Conservation (phyloP, 208 protist species). For the Acanthamoeba culbertsoni region DNA sequence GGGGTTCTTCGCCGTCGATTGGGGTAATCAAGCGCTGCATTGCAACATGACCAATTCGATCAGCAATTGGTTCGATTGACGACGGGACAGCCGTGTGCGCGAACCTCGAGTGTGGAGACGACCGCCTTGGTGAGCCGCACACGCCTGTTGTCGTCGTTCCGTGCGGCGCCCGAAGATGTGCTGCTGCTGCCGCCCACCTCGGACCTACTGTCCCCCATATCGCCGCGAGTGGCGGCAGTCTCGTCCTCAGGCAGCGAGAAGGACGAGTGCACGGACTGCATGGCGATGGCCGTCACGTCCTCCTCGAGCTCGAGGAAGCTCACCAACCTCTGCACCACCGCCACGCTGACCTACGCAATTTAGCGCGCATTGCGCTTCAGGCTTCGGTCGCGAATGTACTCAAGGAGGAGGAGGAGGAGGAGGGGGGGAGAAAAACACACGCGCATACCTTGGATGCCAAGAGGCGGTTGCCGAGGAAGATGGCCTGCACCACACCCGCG, state of each 20-base stretch:
- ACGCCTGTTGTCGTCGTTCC: not conserved
- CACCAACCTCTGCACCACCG: not conserved
- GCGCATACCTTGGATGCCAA: constrained; percentile 12
- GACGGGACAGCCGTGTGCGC: too few species aligned
- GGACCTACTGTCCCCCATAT: not conserved
- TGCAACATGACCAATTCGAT: not conserved
- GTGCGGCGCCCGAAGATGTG: not conserved
- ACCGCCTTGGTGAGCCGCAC: not conserved
- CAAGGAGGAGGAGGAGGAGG: too few species aligned
- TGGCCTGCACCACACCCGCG: not conserved
- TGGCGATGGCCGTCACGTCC: not conserved
- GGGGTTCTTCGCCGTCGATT: not conserved
- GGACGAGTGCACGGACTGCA: not conserved
- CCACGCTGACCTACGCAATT: not conserved
- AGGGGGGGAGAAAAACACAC: not conserved
- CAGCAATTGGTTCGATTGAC: not conserved
- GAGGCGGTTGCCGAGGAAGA: constrained; percentile 11
- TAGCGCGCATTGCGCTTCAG: not conserved
- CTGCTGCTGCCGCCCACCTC: not conserved
- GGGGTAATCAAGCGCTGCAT: constrained; percentile 37
- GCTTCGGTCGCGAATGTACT: not conserved
- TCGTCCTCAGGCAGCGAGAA: constrained; percentile 10
- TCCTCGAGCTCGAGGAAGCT: constrained; percentile 13
- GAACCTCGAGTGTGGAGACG: constrained; percentile 6
- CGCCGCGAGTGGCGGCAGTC: not conserved